Percentiles rank a stretch among this genome's conserved stretches.
Conservation (phyloP, 2,329 filamentous ascomycete genomes). For the Aspergillus novoparasiticus region DNA sequence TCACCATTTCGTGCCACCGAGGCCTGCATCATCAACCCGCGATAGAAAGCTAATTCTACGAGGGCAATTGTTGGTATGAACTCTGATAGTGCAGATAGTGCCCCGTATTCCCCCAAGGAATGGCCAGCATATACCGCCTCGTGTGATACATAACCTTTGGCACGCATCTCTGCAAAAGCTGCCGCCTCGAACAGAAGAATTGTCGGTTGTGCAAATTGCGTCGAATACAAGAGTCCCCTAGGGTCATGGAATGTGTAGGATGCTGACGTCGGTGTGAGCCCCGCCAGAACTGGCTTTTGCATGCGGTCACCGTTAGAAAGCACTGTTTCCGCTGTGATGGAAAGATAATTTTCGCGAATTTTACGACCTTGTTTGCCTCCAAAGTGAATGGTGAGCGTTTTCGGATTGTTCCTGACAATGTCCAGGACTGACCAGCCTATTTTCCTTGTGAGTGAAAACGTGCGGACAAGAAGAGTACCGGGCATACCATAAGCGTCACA, state of each 20-base stretch:
- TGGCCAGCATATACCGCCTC: constrained; percentile 96
- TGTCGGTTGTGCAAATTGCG: constrained; percentile 95
- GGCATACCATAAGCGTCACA: constrained; percentile 80
- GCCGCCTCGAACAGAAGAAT: constrained; percentile 98
- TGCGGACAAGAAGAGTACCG: constrained; percentile 41
- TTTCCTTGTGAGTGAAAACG: background rate
- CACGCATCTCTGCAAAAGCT: constrained; percentile 95
- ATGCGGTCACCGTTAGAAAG: constrained; percentile 64
- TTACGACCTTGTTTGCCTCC: constrained; percentile 91
- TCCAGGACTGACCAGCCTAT: constrained; percentile 83
- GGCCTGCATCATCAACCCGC: constrained; percentile 96
- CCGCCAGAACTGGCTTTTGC: constrained; percentile 95
- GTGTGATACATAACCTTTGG: constrained; percentile 87
- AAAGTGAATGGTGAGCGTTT: constrained; percentile 95
- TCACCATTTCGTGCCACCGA: constrained; percentile 89
- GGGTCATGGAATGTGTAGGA: constrained; percentile 97
- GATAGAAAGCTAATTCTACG: constrained; percentile 96
- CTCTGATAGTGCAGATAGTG: constrained; percentile 87
- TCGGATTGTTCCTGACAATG: constrained; percentile 97
- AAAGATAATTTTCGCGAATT: constrained; percentile 96
- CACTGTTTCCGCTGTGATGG: constrained; percentile 59
- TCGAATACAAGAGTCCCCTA: constrained; percentile 87
- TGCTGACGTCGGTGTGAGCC: constrained; percentile 73
- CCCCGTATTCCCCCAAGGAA: constrained; percentile 95
- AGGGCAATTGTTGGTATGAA: constrained; percentile 96